Percentiles rank a stretch among this genome's conserved stretches.
These are phyloP conservation scores for Pachyrhizus erosus DNA, from an alignment of 306 rosid genomes.

Conservation along the genomic window DNA sequence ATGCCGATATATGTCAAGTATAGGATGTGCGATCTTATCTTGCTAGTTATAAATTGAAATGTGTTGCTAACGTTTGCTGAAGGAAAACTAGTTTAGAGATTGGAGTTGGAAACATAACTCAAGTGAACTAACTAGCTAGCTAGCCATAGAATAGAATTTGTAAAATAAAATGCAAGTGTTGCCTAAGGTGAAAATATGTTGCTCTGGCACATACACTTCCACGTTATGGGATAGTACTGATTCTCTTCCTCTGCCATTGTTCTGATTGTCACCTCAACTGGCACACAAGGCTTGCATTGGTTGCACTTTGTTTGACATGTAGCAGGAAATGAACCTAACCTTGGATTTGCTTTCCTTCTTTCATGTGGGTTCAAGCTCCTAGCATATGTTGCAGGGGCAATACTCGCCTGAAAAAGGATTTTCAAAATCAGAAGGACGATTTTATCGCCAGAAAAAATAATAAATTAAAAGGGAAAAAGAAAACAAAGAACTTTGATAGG, in stretches of 20 bases:
- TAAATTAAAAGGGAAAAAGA: too few species aligned
- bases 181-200: slow-evolving; percentile 57
- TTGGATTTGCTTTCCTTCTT: slow-evolving; percentile 36
- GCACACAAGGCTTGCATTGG: slow-evolving; percentile 64
- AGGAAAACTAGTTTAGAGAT: neutral
- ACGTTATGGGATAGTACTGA: slow-evolving; percentile 66
- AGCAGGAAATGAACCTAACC: slow-evolving; percentile 58
- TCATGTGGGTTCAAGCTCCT: slow-evolving; percentile 8
- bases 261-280: slow-evolving; percentile 64
- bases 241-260: slow-evolving; percentile 49
- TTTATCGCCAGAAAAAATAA: neutral
- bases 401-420: slow-evolving; percentile 41
- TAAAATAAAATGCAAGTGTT: neutral
- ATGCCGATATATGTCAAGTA: too few species aligned
- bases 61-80: neutral
- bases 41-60: neutral
- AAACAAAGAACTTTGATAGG: neutral
- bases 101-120: neutral
- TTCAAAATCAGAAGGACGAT: neutral
- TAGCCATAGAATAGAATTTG: neutral
- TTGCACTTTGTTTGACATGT: slow-evolving; percentile 63
- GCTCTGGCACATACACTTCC: slow-evolving; percentile 71
- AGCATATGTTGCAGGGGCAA: neutral
- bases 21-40: neutral
- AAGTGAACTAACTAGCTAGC: neutral